Percentiles rank a stretch among this genome's conserved stretches.
phyloP scores from a whole-genome alignment of 1,139 yeast species.

The Pichia sp. region DNA sequence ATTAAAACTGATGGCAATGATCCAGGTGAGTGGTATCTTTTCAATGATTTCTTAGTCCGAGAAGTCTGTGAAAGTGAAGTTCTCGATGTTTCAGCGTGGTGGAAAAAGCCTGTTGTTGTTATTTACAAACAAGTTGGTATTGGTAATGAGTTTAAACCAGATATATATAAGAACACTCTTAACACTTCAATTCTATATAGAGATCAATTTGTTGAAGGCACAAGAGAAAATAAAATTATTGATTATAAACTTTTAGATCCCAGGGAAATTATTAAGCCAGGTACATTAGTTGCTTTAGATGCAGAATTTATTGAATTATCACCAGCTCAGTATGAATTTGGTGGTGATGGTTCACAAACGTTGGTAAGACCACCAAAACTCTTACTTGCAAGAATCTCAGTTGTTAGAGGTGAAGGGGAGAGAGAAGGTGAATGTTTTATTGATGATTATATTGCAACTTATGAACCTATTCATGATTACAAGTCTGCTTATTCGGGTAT shows the following conservation, averaged over 20 bases:
- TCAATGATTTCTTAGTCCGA: slow-evolving; percentile 89
- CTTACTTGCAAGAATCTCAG: slow-evolving; percentile 86
- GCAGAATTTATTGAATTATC: slow-evolving; percentile 89
- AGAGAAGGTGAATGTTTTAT: slow-evolving; percentile 74
- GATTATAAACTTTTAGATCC: slow-evolving; percentile 62
- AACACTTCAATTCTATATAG: slow-evolving; percentile 63
- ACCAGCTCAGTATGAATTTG: slow-evolving; percentile 75
- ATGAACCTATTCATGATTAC: slow-evolving; percentile 70
- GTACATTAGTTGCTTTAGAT: slow-evolving; percentile 83
- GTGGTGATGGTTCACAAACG: slow-evolving; percentile 56
- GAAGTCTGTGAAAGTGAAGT: slow-evolving; percentile 65
- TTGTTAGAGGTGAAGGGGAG: slow-evolving; percentile 67
- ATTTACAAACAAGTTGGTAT: slow-evolving; percentile 50
- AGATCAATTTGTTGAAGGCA: slow-evolving; percentile 71
- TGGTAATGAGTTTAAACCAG: slow-evolving; percentile 34
- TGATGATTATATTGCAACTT: slow-evolving; percentile 84
- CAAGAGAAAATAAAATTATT: slow-evolving; percentile 49
- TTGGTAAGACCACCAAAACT: slow-evolving; percentile 69
- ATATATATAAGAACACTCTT: slow-evolving; percentile 38
- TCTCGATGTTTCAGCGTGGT: slow-evolving; percentile 57
- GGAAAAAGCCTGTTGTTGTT: slow-evolving; percentile 81
- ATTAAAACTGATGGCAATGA: slow-evolving; percentile 18
- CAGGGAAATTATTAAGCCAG: slow-evolving; percentile 66
- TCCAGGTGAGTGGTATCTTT: slow-evolving; percentile 60
- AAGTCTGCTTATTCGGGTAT: slow-evolving; percentile 90